Evolutionary conservation across 139 green algal genomes (phyloP).

Genomic region (Chlamydomonas eustigma): DNA sequence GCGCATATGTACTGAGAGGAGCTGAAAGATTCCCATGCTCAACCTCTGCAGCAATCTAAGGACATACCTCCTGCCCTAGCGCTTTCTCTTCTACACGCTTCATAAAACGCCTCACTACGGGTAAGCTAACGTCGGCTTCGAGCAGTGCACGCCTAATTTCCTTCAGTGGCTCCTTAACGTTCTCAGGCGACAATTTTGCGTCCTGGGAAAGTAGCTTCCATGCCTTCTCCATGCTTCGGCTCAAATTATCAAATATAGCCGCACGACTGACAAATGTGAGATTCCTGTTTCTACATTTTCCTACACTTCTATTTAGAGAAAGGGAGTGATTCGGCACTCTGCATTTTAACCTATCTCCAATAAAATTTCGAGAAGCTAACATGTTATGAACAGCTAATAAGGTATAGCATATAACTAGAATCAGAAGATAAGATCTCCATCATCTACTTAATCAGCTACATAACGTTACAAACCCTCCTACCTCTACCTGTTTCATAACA

Average conservation of each 20-base stretch:
- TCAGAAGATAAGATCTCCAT: no score
- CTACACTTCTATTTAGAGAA: no score
- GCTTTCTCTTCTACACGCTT: constrained; percentile 80
- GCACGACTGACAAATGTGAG: constrained; percentile 7
- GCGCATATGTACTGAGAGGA: no score
- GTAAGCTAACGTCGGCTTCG: constrained; percentile 93
- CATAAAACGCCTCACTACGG: constrained; percentile 92
- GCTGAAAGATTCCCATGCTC: no score
- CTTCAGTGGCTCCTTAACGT: constrained; percentile 12
- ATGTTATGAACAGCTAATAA: no score
- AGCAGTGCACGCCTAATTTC: constrained; percentile 85
- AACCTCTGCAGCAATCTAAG: background rate
- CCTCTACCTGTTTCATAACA: no score
- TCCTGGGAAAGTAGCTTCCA: constrained; percentile 64
- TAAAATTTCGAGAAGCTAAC: no score
- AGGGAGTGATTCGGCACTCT: no score
- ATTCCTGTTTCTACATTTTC: background rate
- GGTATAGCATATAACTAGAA: no score
- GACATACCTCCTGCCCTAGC: constrained; percentile 68
- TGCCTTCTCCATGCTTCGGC: constrained; percentile 65
- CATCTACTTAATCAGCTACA: no score
- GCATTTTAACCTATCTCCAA: no score
- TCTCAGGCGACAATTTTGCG: constrained; percentile 26
- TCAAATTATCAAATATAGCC: constrained; percentile 89
- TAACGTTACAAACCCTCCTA: no score